phyloP scores from a whole-genome alignment of 2,329 filamentous ascomycete genomes.

The Fusarium sp. region DNA sequence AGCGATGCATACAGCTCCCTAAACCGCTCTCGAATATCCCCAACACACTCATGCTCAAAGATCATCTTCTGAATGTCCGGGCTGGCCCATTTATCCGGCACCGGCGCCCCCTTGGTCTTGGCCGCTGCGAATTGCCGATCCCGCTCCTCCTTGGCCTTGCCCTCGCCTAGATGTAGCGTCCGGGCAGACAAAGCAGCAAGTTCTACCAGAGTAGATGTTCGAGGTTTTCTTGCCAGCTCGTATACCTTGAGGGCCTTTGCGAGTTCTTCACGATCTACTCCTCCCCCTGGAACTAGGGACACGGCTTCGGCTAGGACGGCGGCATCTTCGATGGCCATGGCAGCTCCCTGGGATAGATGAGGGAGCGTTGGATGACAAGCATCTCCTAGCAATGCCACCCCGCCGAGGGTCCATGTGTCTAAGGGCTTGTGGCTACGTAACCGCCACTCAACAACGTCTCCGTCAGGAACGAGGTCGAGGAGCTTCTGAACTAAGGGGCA shows the following conservation, averaged over 20 bases:
- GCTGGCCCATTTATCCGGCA: slow-evolving; percentile 30
- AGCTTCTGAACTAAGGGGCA: slow-evolving; percentile 2
- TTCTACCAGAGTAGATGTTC: slow-evolving; percentile 11
- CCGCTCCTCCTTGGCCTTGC: slow-evolving; percentile 8
- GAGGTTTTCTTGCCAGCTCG: slow-evolving; percentile 1
- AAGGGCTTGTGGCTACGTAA: slow-evolving; percentile 20
- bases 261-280: neutral
- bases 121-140: slow-evolving; percentile 15
- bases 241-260: neutral
- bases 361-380: slow-evolving; percentile 19
- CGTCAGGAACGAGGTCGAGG: slow-evolving; percentile 6
- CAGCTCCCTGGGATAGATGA: slow-evolving; percentile 14
- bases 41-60: slow-evolving; percentile 14
- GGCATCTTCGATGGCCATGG: slow-evolving; percentile 22
- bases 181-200: slow-evolving; percentile 4
- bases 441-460: slow-evolving; percentile 18
- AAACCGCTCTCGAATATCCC: slow-evolving; percentile 6
- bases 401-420: slow-evolving; percentile 5
- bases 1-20: neutral
- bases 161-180: slow-evolving; percentile 3
- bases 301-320: neutral
- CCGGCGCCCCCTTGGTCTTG: neutral
- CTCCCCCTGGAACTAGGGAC: neutral
- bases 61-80: slow-evolving; percentile 31
- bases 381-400: slow-evolving; percentile 10